Evolutionary conservation across 2,329 filamentous ascomycete species (phyloP).

Genomic region (Colletotrichum theobromicola): DNA sequence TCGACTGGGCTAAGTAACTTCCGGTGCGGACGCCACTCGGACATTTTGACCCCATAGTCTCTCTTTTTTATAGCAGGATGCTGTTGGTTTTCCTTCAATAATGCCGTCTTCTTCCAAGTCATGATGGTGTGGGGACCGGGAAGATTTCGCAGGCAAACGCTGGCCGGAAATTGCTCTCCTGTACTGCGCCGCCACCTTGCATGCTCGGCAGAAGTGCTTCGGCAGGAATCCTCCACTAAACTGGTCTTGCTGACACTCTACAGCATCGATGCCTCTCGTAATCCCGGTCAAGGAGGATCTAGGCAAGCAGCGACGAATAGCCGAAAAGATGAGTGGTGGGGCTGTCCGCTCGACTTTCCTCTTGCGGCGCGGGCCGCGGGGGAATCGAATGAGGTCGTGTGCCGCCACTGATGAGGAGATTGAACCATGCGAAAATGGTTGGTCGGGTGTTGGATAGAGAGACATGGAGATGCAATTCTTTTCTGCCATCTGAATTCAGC

Average conservation of each 20-base stretch:
- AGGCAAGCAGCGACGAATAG: background rate
- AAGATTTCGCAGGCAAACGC: too few relatives aligned
- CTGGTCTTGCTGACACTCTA: background rate
- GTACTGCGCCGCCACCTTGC: background rate
- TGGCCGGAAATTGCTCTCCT: background rate
- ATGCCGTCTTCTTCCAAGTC: background rate
- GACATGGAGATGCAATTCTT: rapidly evolving
- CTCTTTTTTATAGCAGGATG: background rate
- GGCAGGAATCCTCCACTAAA: background rate
- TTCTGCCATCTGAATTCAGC: background rate
- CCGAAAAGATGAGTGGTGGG: background rate
- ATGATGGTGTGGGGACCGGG: background rate
- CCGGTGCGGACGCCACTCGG: background rate
- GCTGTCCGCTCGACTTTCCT: background rate
- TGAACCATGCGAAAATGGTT: background rate
- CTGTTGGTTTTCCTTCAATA: background rate
- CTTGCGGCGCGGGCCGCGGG: background rate
- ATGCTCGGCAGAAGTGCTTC: background rate
- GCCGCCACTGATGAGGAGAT: background rate
- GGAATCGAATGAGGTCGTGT: background rate
- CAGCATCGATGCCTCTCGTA: background rate
- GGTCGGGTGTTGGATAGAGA: rapidly evolving
- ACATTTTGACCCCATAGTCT: background rate
- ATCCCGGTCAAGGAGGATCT: background rate
- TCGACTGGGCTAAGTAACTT: background rate